Base-by-base conservation (phyloP, 2,329 filamentous ascomycete genomes). In the Ophiocordyceps sinensis region DNA sequence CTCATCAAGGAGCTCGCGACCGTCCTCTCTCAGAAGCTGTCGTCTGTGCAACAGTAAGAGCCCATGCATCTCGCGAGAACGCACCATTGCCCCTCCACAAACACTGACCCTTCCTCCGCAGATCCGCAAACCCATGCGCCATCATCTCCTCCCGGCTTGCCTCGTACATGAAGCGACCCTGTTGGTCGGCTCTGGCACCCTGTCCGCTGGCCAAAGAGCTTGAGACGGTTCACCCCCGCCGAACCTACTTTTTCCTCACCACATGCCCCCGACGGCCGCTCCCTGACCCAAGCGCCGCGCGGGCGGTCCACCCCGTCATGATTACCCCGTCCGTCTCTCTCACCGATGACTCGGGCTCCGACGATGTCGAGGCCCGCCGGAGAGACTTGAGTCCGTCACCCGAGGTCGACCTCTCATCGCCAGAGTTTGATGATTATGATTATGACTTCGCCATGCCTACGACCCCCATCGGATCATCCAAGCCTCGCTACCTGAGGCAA, bases 171-270 rank as follows among this genome's bases (percentile, higher is more conserved):
- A 93, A 94, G 67, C 85, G 91, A 50, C 65, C 84, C 41, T 83
- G 75, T 49, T 86, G 83, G 88, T 84, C 77, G 26, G 77, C 82
- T 8, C 65, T 80, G 40, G 71, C 81, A 39, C 85, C 83, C 41
- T 96, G 91, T 62, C 89, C 91, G 4, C 66, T 96, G 42, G 85
- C 85, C 40, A 96, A 96, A 65, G 86, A 94, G 62, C 76, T 95
- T 41, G 86, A 95, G 58, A 80, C 84, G 34, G 82, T 89, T 35
- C 89, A 96, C 58, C 91, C 91, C 17, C 83, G 89, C 57, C 85
- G 91, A 61, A 88, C 93, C 37, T 96, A 94, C 68, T 96, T 93
- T 65, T 96, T 88, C 65, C 75, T 98, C 45, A 94, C 86, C 32
- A 94, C 84, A n/a, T 82, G 74, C 54, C 79, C 84, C 37, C 85